Conservation (phyloP, 768 basidiomycete species). For the Leccinum arenicola region DNA sequence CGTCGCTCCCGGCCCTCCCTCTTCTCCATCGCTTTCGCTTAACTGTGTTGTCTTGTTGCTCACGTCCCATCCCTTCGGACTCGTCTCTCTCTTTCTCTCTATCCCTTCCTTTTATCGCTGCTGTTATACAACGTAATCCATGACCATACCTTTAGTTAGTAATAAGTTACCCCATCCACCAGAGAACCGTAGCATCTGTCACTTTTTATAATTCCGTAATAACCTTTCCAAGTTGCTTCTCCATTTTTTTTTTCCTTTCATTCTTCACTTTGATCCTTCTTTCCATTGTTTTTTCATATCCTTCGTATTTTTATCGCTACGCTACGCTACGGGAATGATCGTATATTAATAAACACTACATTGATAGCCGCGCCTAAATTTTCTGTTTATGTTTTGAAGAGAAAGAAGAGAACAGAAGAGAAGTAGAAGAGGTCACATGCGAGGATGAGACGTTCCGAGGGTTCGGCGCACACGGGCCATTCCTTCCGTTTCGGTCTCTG, state of each 20-base stretch:
- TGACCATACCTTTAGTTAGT: neutral
- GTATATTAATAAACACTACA: neutral
- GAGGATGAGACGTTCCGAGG: neutral
- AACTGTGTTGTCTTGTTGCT: conserved; percentile 22
- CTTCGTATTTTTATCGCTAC: neutral
- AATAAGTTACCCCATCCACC: neutral
- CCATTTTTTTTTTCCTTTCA: neutral
- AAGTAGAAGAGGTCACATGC: neutral
- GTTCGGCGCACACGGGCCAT: too few species aligned
- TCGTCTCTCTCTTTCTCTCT: neutral
- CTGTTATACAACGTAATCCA: neutral
- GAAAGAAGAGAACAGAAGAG: neutral
- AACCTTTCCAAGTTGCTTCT: neutral
- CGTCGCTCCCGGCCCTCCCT: neutral
- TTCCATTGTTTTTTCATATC: neutral
- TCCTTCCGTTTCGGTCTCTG: too few species aligned
- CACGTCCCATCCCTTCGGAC: neutral
- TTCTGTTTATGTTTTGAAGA: too few species aligned
- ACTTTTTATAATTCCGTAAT: neutral
- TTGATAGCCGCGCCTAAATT: neutral
- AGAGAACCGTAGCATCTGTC: neutral
- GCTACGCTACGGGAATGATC: neutral
- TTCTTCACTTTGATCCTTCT: neutral
- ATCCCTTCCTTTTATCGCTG: neutral
- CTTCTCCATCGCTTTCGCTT: conserved; percentile 13